phyloP scores from a whole-genome alignment of 805 yeast species.

The Wickerhamiella lipophila region DNA sequence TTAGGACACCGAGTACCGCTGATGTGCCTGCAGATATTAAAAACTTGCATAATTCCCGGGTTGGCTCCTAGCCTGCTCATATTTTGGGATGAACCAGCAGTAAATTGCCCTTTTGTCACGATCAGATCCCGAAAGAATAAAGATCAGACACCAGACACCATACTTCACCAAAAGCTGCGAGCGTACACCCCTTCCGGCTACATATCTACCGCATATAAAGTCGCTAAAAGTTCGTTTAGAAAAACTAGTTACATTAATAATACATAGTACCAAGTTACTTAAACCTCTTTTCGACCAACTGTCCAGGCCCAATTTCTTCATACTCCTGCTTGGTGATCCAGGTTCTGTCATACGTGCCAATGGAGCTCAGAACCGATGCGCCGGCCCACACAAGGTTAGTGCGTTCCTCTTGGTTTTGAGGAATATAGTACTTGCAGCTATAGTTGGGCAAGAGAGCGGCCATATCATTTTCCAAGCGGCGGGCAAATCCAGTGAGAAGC shows the following conservation, averaged over 20 bases:
- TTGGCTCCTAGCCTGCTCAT: too few relatives aligned
- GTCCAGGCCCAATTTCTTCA: conserved; percentile 77
- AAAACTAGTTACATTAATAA: background rate
- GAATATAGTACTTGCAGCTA: conserved; percentile 65
- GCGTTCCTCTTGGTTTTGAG: conserved; percentile 57
- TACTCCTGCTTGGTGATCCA: conserved; percentile 86
- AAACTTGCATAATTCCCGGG: too few relatives aligned
- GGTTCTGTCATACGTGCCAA: conserved; percentile 88
- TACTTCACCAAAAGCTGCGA: too few relatives aligned
- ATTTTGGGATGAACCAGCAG: too few relatives aligned
- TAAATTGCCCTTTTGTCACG: too few relatives aligned
- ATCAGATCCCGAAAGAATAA: too few relatives aligned
- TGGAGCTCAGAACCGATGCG: conserved; percentile 72
- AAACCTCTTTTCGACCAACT: conserved; percentile 33
- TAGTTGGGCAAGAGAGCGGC: conserved; percentile 62
- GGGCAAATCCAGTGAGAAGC: conserved; percentile 66
- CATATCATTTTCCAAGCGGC: conserved; percentile 60
- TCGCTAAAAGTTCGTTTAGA: background rate
- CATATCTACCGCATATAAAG: background rate
- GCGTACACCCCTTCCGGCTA: too few relatives aligned
- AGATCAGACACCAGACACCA: too few relatives aligned
- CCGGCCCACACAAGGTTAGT: conserved; percentile 82
- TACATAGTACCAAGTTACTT: too few relatives aligned
- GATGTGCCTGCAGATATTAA: too few relatives aligned
- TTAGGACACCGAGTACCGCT: too few relatives aligned